Base-by-base conservation (phyloP, 345 rosid genomes). In the Lepidium africanum region DNA sequence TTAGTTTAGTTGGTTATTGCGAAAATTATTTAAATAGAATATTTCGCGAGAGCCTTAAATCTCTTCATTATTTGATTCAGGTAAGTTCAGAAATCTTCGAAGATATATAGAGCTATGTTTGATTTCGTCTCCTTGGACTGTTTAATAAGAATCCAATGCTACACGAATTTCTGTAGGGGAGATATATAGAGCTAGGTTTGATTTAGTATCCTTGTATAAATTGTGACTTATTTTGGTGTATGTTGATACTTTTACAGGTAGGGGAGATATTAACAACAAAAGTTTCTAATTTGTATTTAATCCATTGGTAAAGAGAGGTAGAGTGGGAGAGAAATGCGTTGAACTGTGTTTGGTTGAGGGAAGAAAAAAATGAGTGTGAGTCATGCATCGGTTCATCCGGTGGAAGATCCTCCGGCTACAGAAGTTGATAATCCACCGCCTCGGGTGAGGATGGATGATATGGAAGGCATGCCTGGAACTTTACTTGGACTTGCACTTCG, bases 401-500 rank as follows among this genome's bases (percentile, higher is more conserved):
- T 87, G 77, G 96, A 87, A 76, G 79, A 64, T 64, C 79, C 72
- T 15, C 97, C 94, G 39, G 84, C 94, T 7, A 81, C 86, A 7
- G 81, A 83, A 41, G 94, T 46, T 5, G 65, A 79, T 78, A 75
- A 63, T 49, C 83, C 68, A 19, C 91, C 68, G 19, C 91, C 84
- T 21, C 73, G 90, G 14, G 79, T 77, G 50, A 82, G 94, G 81
- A 86, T 91, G 97, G 86, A 81, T 66, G 85, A 89, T 63, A 69
- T 89, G 4, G 89, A 89, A 62, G 96, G 96, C 12, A 91, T 86
- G 96, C 89, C 96, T 7, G 97, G 96, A 30, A 91, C 96, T 7
- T 50, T 65, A 5, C 96, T 90, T 11, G 91, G 96, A 23, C 83
- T 91, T 9, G 39, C 77, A 5, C 85, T 91, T 43, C 91, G 96